Base-by-base conservation (phyloP, 495 filamentous ascomycete genomes). In the Aspergillus funiculosus region DNA sequence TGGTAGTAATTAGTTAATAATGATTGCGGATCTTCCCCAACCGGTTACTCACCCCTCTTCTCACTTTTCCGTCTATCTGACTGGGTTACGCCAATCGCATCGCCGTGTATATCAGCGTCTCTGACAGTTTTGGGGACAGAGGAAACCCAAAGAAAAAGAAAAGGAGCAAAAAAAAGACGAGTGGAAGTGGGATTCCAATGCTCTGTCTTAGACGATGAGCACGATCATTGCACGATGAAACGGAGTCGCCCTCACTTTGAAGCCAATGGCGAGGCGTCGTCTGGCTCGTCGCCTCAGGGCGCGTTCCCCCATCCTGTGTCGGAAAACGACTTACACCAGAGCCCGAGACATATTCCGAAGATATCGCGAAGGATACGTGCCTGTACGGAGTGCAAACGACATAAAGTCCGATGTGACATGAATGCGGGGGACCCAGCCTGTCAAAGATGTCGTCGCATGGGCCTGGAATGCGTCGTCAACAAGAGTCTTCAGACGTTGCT, bases 351-450 rank as follows among this genome's bases (percentile, higher is more conserved):
- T 60, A 61, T 73, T 27, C 73, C 75, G 34, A 71, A 73, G 54
- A 78, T 78, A 42, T 75, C 73, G n/a, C 71, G 75, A 35, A 70
- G 69, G 57, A 75, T 78, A 53, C 70, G 72, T 25, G 75, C 75
- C 30, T 78, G 75, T 52, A 75, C 74, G 0, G 73, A 75, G 46
- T 77, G 73, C 52, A 71, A 75, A 57, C 67, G 73, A 37, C 74
- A 76, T 48, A 78, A 78, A 43, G 71, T 73, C 20, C 59, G 67
- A 45, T 77, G 75, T 52, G 68, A 75, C 43, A 75, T 78, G 71
- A 68, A 66, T 46, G 54, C 60, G 26, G 66, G 65, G 17, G 69
- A 73, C 25, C 56, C 64, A 34, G 51, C 58, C 15, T 78, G 75
- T 49, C 66, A 68, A 31, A 51, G 75, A 39, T 78, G 75, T 59